Conservation (phyloP, 1,284 basidiomycete genomes). For the Fomes fomentarius region DNA sequence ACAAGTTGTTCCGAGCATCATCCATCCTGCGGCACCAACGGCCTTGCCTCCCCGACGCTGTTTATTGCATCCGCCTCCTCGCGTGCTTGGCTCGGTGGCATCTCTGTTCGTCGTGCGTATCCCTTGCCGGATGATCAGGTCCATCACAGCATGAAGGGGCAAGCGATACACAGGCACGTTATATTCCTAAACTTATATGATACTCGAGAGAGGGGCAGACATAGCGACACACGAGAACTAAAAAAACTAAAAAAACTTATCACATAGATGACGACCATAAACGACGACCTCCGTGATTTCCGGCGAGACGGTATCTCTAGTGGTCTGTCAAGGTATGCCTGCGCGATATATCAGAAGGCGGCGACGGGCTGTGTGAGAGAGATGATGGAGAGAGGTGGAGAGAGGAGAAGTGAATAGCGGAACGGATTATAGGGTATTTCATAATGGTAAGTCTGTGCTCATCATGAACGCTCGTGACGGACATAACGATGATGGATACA, state of each 20-base stretch:
- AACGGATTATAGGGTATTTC: slow-evolving; percentile 9
- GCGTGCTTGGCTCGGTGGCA: no score
- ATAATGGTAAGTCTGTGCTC: slow-evolving; percentile 15
- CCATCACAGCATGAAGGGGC: no score
- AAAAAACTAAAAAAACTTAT: slow-evolving; percentile 4
- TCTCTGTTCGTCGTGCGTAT: no score
- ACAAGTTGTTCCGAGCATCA: background rate
- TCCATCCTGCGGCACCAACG: no score
- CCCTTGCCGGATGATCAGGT: no score
- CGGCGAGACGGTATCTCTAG: background rate
- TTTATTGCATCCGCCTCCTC: no score
- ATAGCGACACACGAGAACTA: slow-evolving; percentile 1
- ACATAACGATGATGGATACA: background rate
- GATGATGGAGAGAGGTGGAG: background rate
- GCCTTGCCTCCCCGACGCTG: no score
- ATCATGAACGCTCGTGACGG: background rate
- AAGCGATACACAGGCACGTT: slow-evolving; percentile 8
- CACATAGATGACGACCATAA: slow-evolving; percentile 16
- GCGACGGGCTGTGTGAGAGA: no score
- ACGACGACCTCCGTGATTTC: background rate
- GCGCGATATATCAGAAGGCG: slow-evolving; percentile 3
- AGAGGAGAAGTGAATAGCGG: no score
- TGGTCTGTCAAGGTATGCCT: slow-evolving; percentile 19
- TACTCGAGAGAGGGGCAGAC: slow-evolving; percentile 5
- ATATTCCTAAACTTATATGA: slow-evolving; percentile 7